These are phyloP conservation scores for Volvox reticuliferus DNA, from an alignment of 139 green algal genomes.

Conservation along the genomic window DNA sequence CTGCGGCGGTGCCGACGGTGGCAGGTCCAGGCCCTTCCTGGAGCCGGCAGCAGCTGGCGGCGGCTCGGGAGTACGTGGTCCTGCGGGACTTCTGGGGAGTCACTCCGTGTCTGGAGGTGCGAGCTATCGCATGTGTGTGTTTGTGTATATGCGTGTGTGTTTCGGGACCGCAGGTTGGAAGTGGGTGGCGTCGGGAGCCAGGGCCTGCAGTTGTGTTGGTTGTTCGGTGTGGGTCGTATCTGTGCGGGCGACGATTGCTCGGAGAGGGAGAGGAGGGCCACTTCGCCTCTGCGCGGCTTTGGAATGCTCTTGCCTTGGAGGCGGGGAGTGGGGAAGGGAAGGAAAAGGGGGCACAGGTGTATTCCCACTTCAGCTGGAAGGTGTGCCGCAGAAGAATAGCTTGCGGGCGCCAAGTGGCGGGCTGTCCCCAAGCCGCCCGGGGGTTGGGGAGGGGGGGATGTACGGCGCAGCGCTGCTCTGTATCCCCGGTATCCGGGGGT, in stretches of 20 bases:
- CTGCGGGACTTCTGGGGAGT: slow-evolving; percentile 58
- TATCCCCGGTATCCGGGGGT: no score
- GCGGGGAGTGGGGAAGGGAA: no score
- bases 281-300: neutral
- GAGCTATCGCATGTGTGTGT: neutral
- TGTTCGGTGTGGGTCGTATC: neutral
- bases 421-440: no score
- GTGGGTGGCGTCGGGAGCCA: neutral
- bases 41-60: neutral
- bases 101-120: slow-evolving; percentile 45
- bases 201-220: neutral
- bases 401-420: no score
- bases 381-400: no score
- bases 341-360: no score
- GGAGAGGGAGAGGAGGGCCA: neutral
- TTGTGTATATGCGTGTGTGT: neutral
- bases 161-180: neutral
- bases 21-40: neutral
- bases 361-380: no score
- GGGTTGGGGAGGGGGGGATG: no score
- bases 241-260: neutral
- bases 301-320: no score
- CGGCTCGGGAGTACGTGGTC: slow-evolving; percentile 41
- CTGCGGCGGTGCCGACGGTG: neutral
- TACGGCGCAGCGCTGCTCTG: no score